These are phyloP conservation scores for Casuarina glauca DNA, from an alignment of 306 rosid species.

Conservation along the genomic window DNA sequence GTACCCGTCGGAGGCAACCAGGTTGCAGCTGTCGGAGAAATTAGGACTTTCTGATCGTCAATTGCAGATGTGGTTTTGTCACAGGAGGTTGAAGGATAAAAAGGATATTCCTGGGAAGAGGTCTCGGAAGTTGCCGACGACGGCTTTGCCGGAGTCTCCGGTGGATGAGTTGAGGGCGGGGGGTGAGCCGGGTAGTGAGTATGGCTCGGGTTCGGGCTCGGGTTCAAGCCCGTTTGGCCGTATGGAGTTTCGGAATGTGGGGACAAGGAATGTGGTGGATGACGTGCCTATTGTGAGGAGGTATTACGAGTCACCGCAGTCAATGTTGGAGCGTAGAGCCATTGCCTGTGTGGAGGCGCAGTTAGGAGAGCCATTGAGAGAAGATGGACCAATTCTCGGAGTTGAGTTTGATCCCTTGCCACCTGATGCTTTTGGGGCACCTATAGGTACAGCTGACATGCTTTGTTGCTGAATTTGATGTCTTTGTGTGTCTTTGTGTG, in stretches of 20 bases:
- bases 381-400: conserved; percentile 90
- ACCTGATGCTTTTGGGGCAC: conserved; percentile 97
- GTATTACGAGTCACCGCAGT: conserved; percentile 69
- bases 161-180: conserved; percentile 54
- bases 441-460: conserved; percentile 56
- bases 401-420: conserved; percentile 91
- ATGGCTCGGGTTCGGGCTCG: conserved; percentile 92
- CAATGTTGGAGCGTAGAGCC: conserved; percentile 76
- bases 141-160: conserved; percentile 64
- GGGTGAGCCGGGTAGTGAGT: conserved; percentile 66
- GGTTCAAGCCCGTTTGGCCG: conserved; percentile 79
- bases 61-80: conserved; percentile 99
- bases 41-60: conserved; percentile 96
- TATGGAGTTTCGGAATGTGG: conserved; percentile 56
- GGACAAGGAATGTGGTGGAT: conserved; percentile 45
- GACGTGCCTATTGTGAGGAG: conserved; percentile 47
- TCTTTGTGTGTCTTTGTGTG: not conserved
- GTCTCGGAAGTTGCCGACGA: conserved; percentile 35
- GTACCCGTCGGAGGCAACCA: conserved; percentile 78
- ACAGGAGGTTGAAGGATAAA: conserved; percentile 93
- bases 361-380: conserved; percentile 89
- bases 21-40: conserved; percentile 79
- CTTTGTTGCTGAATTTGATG: conserved; percentile 8
- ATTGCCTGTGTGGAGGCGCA: conserved; percentile 95
- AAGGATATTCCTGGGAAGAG: conserved; percentile 67